phyloP scores from a whole-genome alignment of 2,329 filamentous ascomycete species.

The Colletotrichum sp. region DNA sequence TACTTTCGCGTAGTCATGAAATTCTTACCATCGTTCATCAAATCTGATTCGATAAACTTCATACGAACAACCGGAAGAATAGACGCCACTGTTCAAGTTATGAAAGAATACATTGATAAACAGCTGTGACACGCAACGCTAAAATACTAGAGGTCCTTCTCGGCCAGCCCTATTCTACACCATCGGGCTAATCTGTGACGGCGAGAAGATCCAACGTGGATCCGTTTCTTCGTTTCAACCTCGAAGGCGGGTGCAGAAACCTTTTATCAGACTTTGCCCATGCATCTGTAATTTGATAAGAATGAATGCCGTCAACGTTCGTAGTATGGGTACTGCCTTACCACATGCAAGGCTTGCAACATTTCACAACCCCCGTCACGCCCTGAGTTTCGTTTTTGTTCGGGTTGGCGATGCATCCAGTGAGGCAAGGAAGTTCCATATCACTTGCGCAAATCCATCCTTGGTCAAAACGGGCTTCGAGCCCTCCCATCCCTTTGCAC shows the following conservation, averaged over 20 bases:
- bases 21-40: neutral
- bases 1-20: neutral
- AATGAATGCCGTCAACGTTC: neutral
- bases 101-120: too few species aligned
- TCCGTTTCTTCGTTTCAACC: neutral
- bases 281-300: neutral
- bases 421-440: neutral
- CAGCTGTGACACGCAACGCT: too few species aligned
- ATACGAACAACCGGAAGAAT: neutral
- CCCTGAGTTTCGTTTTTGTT: neutral
- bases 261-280: neutral
- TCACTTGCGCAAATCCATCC: neutral
- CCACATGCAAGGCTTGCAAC: accelerated
- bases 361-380: neutral
- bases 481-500: neutral
- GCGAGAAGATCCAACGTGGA: neutral
- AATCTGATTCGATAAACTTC: neutral
- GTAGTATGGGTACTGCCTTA: neutral
- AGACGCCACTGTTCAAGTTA: too few species aligned
- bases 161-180: neutral
- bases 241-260: neutral
- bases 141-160: neutral
- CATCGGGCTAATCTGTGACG: neutral
- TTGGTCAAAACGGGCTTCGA: neutral
- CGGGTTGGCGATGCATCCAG: neutral